phyloP scores from a whole-genome alignment of 225 moss, liverwort and hornwort species.

The Anthoceros angustus region DNA sequence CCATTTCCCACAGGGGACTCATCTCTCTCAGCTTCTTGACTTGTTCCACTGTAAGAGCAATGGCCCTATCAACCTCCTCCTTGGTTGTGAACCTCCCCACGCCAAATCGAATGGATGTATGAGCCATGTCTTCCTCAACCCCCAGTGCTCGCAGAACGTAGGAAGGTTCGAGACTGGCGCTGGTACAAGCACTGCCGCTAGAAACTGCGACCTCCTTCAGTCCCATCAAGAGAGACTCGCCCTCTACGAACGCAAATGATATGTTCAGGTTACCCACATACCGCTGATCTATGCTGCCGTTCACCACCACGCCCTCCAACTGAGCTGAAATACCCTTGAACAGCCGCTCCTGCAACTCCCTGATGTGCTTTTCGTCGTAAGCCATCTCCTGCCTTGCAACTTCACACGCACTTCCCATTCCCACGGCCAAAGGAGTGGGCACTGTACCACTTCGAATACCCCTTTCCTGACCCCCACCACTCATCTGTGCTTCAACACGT shows the following conservation, averaged over 20 bases:
- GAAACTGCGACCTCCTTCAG: constrained; percentile 96
- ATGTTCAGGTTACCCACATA: constrained; percentile 76
- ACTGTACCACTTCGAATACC: constrained; percentile 90
- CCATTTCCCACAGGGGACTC: constrained; percentile 99
- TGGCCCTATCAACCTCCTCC: constrained; percentile 72
- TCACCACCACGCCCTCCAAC: constrained; percentile 65
- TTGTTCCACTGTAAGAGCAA: constrained; percentile 59
- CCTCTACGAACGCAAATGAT: constrained; percentile 89
- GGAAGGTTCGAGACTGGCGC: constrained; percentile 92
- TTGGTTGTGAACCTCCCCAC: constrained; percentile 82
- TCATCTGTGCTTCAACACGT: constrained; percentile 85
- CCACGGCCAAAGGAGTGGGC: constrained; percentile 67
- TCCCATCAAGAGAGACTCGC: constrained; percentile 93
- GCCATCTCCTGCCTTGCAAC: constrained; percentile 73
- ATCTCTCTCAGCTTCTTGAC: constrained; percentile 78
- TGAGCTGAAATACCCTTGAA: constrained; percentile 40
- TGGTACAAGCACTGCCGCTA: constrained; percentile 91
- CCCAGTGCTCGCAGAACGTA: constrained; percentile 91
- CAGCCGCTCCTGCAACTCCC: constrained; percentile 39
- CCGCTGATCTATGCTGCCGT: constrained; percentile 74
- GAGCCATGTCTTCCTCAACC: constrained; percentile 97
- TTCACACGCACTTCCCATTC: constrained; percentile 76
- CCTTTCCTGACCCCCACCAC: constrained; percentile 89
- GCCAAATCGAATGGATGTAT: constrained; percentile 89
- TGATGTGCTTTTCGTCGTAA: constrained; percentile 47